A percentile compares a stretch with the other conserved stretches of the same genome.
Evolutionary conservation across 2,329 filamentous ascomycete genomes (phyloP).

Genomic region (Exophiala spinifera): DNA sequence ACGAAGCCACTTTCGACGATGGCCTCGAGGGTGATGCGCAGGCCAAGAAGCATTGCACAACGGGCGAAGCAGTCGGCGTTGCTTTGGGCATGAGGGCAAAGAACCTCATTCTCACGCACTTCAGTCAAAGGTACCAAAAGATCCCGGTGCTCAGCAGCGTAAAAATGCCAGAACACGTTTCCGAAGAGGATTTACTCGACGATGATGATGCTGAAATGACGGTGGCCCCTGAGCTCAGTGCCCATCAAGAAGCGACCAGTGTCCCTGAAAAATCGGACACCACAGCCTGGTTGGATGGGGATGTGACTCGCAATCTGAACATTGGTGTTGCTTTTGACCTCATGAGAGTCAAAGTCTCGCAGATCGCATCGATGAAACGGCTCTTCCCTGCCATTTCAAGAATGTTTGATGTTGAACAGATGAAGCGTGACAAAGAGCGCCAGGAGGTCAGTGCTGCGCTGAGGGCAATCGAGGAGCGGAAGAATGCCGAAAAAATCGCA

Average conservation of each 20-base stretch:
- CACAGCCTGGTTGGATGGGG: constrained; percentile 10
- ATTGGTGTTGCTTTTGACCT: constrained; percentile 61
- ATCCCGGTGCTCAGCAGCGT: constrained; percentile 49
- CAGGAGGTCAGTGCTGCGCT: constrained; percentile 6
- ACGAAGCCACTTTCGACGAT: constrained; percentile 95
- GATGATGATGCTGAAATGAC: constrained; percentile 28
- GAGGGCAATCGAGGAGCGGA: constrained; percentile 7
- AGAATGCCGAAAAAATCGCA: not conserved
- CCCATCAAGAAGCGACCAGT: not conserved
- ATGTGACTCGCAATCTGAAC: constrained; percentile 44
- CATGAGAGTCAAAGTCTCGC: constrained; percentile 59
- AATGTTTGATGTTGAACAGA: constrained; percentile 45
- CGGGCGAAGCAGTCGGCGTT: constrained; percentile 76
- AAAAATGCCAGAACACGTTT: constrained; percentile 18
- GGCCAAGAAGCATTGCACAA: constrained; percentile 88
- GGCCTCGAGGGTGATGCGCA: constrained; percentile 72
- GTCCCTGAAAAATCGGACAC: not conserved
- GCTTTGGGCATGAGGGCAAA: constrained; percentile 75
- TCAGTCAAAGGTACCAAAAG: constrained; percentile 90
- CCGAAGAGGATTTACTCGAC: constrained; percentile 28
- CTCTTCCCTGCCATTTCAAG: constrained; percentile 56
- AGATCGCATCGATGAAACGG: constrained; percentile 56
- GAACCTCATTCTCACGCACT: constrained; percentile 84
- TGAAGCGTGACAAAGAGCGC: constrained; percentile 23
- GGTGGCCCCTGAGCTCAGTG: constrained; percentile 1